Evolutionary conservation across 495 filamentous ascomycete species (phyloP).

Genomic region (Daldinia caldariorum): DNA sequence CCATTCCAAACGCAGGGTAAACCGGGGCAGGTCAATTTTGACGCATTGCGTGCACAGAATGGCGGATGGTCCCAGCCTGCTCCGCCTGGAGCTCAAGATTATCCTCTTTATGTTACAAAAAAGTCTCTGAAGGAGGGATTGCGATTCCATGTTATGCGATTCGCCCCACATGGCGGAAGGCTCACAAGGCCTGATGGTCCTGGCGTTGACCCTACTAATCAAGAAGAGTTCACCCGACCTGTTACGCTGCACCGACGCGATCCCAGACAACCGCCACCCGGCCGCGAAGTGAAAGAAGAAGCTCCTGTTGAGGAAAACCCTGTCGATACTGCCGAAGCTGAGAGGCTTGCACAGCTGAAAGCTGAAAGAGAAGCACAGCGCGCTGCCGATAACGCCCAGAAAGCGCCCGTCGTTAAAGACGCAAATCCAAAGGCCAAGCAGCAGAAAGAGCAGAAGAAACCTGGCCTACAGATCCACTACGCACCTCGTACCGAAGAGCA

Average conservation of each 20-base stretch:
- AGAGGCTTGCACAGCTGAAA: constrained; percentile 68
- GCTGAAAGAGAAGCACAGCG: constrained; percentile 83
- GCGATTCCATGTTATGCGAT: constrained; percentile 85
- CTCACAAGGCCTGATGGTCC: constrained; percentile 48
- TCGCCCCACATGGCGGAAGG: constrained; percentile 53
- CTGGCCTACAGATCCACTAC: constrained; percentile 64
- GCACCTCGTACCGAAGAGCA: constrained; percentile 69
- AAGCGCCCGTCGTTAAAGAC: constrained; percentile 73
- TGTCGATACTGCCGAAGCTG: constrained; percentile 73
- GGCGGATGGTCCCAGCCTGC: constrained; percentile 71
- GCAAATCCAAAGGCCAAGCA: constrained; percentile 66
- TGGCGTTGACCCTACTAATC: constrained; percentile 74
- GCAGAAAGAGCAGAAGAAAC: constrained; percentile 77
- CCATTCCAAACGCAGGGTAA: constrained; percentile 18
- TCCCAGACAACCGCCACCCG: constrained; percentile 73
- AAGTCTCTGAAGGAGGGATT: constrained; percentile 79
- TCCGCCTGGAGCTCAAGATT: constrained; percentile 66
- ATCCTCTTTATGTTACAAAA: constrained; percentile 82
- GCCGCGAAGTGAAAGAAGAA: constrained; percentile 64
- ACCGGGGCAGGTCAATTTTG: constrained; percentile 34
- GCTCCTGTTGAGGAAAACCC: constrained; percentile 58
- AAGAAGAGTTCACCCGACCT: constrained; percentile 84
- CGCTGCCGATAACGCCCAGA: constrained; percentile 84
- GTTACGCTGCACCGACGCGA: constrained; percentile 89
- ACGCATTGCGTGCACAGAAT: constrained; percentile 53